These are phyloP conservation scores for Anisogramma anomala DNA, from an alignment of 2,329 filamentous ascomycete genomes.

Conservation along the genomic window DNA sequence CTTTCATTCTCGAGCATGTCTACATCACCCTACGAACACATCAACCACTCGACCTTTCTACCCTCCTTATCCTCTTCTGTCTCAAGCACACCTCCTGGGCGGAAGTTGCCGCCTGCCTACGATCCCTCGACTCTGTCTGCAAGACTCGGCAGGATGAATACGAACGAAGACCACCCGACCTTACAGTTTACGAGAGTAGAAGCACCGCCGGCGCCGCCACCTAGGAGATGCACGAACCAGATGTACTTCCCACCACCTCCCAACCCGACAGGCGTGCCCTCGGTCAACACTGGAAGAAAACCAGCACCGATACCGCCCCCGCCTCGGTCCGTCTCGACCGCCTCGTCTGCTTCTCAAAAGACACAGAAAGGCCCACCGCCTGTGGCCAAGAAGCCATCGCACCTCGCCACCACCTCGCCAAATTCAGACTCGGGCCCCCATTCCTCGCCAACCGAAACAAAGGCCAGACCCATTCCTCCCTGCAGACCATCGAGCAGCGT, in stretches of 20 bases:
- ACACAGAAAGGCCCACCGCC: conserved; percentile 35
- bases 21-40: conserved; percentile 47
- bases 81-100: conserved; percentile 30
- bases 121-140: conserved; percentile 35
- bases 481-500: conserved; percentile 18
- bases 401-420: conserved; percentile 29
- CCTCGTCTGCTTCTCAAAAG: conserved; percentile 26
- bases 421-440: conserved; percentile 16
- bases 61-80: conserved; percentile 34
- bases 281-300: conserved; percentile 16
- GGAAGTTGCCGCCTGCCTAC: conserved; percentile 41
- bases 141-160: conserved; percentile 33
- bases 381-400: conserved; percentile 52
- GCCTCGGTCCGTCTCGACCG: conserved; percentile 25
- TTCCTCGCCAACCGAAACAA: conserved; percentile 14
- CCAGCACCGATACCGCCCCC: conserved; percentile 19
- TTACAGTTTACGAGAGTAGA: conserved; percentile 22
- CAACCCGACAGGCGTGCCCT: conserved; percentile 12
- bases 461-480: conserved; percentile 18
- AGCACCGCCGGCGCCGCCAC: conserved; percentile 34
- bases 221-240: conserved; percentile 28
- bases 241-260: conserved; percentile 14
- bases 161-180: conserved; percentile 28
- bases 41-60: conserved; percentile 37
- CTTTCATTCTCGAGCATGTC: conserved; percentile 46